Conservation (phyloP, 257 asterid genomes). For the Paulownia fortunei region DNA sequence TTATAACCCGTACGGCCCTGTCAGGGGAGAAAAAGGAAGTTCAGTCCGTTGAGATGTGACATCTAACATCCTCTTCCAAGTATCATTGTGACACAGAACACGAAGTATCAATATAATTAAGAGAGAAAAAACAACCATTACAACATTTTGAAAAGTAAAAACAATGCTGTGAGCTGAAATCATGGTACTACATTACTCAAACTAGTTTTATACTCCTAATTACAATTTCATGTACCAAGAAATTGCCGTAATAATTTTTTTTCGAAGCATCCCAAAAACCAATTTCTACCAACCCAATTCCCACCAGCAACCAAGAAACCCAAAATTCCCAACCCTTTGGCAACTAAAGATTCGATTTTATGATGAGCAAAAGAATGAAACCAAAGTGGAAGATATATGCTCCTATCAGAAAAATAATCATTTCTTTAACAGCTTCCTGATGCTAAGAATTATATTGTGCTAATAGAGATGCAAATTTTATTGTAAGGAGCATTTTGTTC, state of each 20-base stretch:
- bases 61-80: background rate
- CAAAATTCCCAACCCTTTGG: background rate
- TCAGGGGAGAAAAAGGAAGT: background rate
- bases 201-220: background rate
- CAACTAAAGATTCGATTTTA: background rate
- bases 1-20: slow-evolving; percentile 50
- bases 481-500: slow-evolving; percentile 3
- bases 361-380: background rate
- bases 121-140: background rate
- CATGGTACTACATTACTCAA: background rate
- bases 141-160: background rate
- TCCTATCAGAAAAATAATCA: background rate
- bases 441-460: background rate
- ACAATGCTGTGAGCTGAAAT: background rate
- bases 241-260: background rate
- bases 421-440: slow-evolving; percentile 13
- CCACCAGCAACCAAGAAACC: background rate
- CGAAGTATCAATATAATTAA: background rate
- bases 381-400: slow-evolving; percentile 1
- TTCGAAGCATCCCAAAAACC: background rate
- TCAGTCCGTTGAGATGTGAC: background rate
- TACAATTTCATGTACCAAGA: background rate
- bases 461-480: background rate
- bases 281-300: background rate
- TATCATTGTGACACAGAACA: background rate